These are phyloP conservation scores for Huntiella decipiens DNA, from an alignment of 2,329 filamentous ascomycete species.

Conservation along the genomic window DNA sequence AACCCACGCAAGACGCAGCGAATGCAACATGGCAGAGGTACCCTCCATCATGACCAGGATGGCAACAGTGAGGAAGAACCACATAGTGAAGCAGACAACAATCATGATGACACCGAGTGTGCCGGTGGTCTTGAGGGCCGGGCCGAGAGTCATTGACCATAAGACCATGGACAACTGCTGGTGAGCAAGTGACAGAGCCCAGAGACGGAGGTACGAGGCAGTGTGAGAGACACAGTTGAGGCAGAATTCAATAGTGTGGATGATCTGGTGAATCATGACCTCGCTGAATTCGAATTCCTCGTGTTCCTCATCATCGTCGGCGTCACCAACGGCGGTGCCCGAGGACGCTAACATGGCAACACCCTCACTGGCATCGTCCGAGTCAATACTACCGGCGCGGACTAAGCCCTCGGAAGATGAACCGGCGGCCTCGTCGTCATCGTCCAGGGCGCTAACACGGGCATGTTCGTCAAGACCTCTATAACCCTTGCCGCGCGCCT, in stretches of 20 bases:
- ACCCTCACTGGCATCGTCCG: constrained; percentile 55
- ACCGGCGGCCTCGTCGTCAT: constrained; percentile 49
- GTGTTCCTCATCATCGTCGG: constrained; percentile 50
- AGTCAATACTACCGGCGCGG: constrained; percentile 22
- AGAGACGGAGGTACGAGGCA: constrained; percentile 93
- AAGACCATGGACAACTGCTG: constrained; percentile 92
- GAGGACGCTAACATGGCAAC: constrained; percentile 80
- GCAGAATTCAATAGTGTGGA: constrained; percentile 98
- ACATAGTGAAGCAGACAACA: constrained; percentile 66
- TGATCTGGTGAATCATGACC: constrained; percentile 96
- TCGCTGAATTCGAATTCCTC: constrained; percentile 97
- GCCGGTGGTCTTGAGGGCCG: constrained; percentile 49
- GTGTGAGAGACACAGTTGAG: constrained; percentile 98
- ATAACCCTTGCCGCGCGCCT: constrained; percentile 72
- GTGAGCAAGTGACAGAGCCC: constrained; percentile 91
- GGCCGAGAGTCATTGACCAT: constrained; percentile 86
- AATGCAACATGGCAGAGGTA: constrained; percentile 80
- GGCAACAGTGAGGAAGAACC: constrained; percentile 59
- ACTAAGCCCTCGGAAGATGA: neutral
- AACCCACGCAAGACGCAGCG: constrained; percentile 81
- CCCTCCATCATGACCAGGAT: constrained; percentile 90
- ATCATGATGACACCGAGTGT: constrained; percentile 58
- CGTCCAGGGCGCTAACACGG: constrained; percentile 75
- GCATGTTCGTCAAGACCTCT: constrained; percentile 79
- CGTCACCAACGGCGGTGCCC: constrained; percentile 24